Evolutionary conservation across 345 rosid genomes (phyloP).

Genomic region (Durio zibethinus): DNA sequence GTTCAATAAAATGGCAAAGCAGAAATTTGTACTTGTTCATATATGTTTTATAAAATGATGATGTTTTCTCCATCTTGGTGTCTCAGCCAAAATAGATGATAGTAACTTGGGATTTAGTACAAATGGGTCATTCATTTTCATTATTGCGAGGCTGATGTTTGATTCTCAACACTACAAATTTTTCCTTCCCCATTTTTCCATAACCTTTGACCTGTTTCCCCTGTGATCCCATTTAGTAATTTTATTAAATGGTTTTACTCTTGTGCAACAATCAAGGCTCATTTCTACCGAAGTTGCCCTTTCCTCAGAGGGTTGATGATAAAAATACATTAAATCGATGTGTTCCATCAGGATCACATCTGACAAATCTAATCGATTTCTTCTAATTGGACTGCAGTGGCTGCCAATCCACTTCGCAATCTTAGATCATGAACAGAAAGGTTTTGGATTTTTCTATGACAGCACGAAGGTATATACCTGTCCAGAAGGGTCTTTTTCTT

Average conservation of each 20-base stretch:
- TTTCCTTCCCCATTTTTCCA: too few species aligned
- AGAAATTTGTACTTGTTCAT: constrained; percentile 28
- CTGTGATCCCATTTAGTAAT: too few species aligned
- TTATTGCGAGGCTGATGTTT: too few species aligned
- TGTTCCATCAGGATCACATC: neutral
- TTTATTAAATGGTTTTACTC: neutral
- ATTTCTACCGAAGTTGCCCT: neutral
- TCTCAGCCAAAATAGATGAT: neutral
- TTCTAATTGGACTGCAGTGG: neutral
- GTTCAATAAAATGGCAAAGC: constrained; percentile 34
- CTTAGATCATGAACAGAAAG: neutral
- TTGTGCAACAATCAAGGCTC: neutral
- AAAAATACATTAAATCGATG: neutral
- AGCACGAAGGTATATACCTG: neutral
- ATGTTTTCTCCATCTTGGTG: neutral
- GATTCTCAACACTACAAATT: too few species aligned
- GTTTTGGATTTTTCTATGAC: neutral
- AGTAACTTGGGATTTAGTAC: neutral
- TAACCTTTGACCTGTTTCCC: too few species aligned
- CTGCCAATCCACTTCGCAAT: neutral
- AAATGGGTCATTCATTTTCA: neutral
- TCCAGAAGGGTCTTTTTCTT: neutral
- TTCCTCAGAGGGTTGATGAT: neutral
- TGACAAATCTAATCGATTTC: neutral
- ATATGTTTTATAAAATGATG: neutral